These are phyloP conservation scores for Tetrapisispora namnaoensis DNA, from an alignment of 805 yeast genomes.

Conservation along the genomic window DNA sequence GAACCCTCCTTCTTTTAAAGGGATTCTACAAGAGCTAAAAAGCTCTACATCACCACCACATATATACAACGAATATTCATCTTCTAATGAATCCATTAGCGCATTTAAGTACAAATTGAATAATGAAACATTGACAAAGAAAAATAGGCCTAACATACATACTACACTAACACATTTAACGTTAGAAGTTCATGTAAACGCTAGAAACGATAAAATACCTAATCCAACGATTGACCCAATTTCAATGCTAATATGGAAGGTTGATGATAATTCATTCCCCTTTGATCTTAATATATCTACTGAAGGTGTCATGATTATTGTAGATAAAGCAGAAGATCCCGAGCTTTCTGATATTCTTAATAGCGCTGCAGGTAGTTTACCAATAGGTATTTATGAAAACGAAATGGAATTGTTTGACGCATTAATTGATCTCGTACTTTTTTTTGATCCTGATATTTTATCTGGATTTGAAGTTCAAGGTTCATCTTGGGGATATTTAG, in stretches of 20 bases:
- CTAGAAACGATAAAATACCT: constrained; percentile 43
- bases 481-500: constrained; percentile 81
- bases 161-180: constrained; percentile 46
- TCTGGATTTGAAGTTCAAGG: constrained; percentile 78
- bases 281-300: constrained; percentile 28
- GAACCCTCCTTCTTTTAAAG: constrained; percentile 39
- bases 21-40: constrained; percentile 27
- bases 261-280: constrained; percentile 36
- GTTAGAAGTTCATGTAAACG: constrained; percentile 59
- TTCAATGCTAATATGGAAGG: constrained; percentile 51
- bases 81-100: not conserved
- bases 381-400: constrained; percentile 35
- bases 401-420: constrained; percentile 53
- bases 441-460: constrained; percentile 78
- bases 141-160: constrained; percentile 33
- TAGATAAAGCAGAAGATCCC: constrained; percentile 4
- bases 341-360: constrained; percentile 6
- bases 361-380: constrained; percentile 13
- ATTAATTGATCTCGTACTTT: constrained; percentile 45
- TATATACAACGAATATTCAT: too few relatives aligned
- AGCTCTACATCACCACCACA: too few relatives aligned
- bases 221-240: constrained; percentile 59
- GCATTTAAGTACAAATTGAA: constrained; percentile 11
- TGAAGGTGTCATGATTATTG: constrained; percentile 31
- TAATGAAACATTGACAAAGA: constrained; percentile 14